These are phyloP conservation scores for Micractinium sp. DNA, from an alignment of 139 green algal species.

Conservation along the genomic window DNA sequence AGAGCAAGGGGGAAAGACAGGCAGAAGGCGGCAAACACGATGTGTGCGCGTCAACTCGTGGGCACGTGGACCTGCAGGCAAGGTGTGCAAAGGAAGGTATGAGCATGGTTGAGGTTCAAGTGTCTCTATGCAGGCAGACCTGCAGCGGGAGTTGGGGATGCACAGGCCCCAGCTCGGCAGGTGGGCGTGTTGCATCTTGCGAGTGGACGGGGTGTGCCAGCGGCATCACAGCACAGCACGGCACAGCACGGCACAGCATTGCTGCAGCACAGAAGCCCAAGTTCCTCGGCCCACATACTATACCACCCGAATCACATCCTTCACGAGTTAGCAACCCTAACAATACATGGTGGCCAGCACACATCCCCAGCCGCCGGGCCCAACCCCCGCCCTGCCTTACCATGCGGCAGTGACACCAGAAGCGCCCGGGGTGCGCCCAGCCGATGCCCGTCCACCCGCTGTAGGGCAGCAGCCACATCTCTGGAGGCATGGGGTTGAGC, in stretches of 20 bases:
- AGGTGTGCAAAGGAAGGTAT: too few species aligned
- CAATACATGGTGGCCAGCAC: too few species aligned
- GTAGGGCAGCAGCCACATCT: constrained; percentile 99
- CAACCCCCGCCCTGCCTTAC: constrained; percentile 40
- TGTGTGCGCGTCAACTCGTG: too few species aligned
- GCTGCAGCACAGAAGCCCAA: too few species aligned
- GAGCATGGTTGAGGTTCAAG: background rate
- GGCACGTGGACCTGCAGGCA: background rate
- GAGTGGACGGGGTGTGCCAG: background rate
- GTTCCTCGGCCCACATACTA: too few species aligned
- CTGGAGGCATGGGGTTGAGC: constrained; percentile 92
- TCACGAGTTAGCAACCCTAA: too few species aligned
- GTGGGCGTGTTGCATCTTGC: too few species aligned
- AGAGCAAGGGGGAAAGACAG: background rate
- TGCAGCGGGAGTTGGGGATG: background rate
- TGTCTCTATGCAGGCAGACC: background rate
- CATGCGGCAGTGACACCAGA: constrained; percentile 99
- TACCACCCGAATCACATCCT: too few species aligned
- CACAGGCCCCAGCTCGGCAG: too few species aligned
- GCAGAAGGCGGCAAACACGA: too few species aligned
- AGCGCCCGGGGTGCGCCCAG: constrained; percentile 87
- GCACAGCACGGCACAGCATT: background rate
- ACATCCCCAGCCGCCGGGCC: background rate
- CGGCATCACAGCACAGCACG: background rate
- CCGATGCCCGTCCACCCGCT: constrained; percentile 80